Evolutionary conservation across 371 early-diverging fungal genomes (phyloP), one percentile per base, ranked within the genome.

Genomic region (Cokeromyces recurvatus): DNA sequence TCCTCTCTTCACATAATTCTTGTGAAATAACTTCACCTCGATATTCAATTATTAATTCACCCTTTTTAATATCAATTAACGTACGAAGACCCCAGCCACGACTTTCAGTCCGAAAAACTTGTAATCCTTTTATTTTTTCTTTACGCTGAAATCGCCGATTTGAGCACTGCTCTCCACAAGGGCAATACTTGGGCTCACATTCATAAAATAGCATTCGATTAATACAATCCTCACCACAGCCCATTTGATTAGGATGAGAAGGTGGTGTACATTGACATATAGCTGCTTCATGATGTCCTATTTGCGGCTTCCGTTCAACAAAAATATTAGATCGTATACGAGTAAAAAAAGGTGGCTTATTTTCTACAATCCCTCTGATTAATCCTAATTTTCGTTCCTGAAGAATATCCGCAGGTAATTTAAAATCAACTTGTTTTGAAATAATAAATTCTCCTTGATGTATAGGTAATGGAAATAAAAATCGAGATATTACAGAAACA

Each of bases 71-170:
- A 11, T 67, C 63, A 7, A 58, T 69, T 9, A 46, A 41, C 1
- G 92, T 84, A 40, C 82, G 81, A 25, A 94, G 71, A 2, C 94
- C 96, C 67, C 81, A 89, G 6, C 94, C 94, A 29, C 90, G 77
- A 21, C 66, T 64, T 3, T 62, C 53, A 1, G 82, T 81, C 77
- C 84, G 64, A 31, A 42, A 81, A 8, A 89, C 82, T 53, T 83
- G 73, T 5, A 90, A 66, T 36, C 77, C 68, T 31, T 72, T 68
- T 20, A 75, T 64, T 32, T 47, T 46, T 42, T 84, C 79, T 23
- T 67, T 71, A 25, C 59, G 59, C 34, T 87, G 87, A 49, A 92
- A 89, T 17, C 84, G 62, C 40, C 83, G 87, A 62, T 93, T 91
- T 0, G 84, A 69, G 53, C 92, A 93, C 50, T 71, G 51, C 4